Conservation (phyloP, 768 basidiomycete genomes). For the Xerocomellus dryophilus region DNA sequence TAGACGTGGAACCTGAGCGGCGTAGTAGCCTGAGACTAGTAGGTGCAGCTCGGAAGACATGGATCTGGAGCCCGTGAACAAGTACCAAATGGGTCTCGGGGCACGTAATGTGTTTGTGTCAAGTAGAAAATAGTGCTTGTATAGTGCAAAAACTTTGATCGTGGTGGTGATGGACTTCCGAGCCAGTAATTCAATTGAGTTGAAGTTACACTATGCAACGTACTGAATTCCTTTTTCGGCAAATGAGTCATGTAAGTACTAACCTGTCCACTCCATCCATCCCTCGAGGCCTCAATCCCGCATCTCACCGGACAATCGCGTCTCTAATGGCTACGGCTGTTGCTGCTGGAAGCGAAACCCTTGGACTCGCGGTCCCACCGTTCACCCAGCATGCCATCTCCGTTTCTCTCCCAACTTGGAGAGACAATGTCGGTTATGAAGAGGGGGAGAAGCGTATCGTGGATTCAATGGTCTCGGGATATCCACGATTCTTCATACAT, state of each 20-base stretch:
- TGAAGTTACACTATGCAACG: too few species aligned
- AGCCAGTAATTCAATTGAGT: not conserved
- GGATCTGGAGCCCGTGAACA: not conserved
- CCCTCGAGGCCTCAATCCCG: not conserved
- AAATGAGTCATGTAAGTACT: too few species aligned
- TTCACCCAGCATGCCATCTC: slow-evolving; percentile 87
- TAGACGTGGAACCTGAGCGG: too few species aligned
- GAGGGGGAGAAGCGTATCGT: slow-evolving; percentile 80
- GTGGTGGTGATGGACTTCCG: too few species aligned
- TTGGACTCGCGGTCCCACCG: slow-evolving; percentile 59
- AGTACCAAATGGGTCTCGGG: not conserved
- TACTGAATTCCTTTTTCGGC: not conserved
- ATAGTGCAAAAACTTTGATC: not conserved
- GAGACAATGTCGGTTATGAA: slow-evolving; percentile 89
- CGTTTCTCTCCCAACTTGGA: slow-evolving; percentile 92
- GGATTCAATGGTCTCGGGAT: slow-evolving; percentile 81
- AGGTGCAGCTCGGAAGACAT: not conserved
- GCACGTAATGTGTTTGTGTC: too few species aligned
- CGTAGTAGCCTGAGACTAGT: too few species aligned
- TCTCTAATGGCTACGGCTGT: slow-evolving; percentile 6
- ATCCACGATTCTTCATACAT: slow-evolving; percentile 94
- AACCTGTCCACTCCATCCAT: not conserved
- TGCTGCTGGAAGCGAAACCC: slow-evolving; percentile 13
- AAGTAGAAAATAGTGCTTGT: too few species aligned
- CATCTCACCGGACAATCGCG: not conserved